Conservation (phyloP, 495 filamentous ascomycete species). For the Penicillium robsamsonii region DNA sequence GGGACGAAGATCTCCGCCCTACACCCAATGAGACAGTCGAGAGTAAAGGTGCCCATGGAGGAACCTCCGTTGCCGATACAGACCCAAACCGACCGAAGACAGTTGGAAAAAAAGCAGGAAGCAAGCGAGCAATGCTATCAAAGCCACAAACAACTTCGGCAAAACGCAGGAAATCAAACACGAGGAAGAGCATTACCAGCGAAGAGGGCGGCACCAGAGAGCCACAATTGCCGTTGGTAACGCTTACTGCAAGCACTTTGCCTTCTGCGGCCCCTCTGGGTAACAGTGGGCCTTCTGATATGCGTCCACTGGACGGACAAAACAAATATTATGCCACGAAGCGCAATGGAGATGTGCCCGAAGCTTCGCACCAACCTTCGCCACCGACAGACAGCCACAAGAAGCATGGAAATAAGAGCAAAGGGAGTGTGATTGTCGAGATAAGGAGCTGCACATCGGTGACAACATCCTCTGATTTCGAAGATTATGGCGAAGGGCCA, state of each 20-base stretch:
- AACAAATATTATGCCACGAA: background rate
- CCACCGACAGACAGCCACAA: background rate
- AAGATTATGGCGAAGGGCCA: background rate
- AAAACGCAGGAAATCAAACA: constrained; percentile 19
- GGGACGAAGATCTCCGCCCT: constrained; percentile 37
- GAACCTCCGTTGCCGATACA: constrained; percentile 21
- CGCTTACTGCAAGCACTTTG: background rate
- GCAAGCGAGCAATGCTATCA: constrained; percentile 11
- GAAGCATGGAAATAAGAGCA: background rate
- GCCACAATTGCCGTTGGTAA: constrained; percentile 15
- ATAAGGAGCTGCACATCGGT: constrained; percentile 15
- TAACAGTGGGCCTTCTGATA: background rate
- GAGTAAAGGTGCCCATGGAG: background rate
- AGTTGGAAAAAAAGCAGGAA: constrained; percentile 1
- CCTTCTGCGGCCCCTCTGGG: background rate
- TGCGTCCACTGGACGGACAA: background rate
- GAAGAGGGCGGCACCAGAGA: background rate
- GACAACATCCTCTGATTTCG: background rate
- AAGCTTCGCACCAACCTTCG: background rate
- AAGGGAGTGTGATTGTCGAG: constrained; percentile 2
- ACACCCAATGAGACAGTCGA: constrained; percentile 22
- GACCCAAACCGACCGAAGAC: constrained; percentile 6
- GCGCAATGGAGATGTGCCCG: background rate
- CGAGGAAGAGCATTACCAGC: background rate
- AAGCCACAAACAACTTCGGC: background rate